phyloP scores from a whole-genome alignment of 176 grass and related monocot species.

The Triticum urartu region DNA sequence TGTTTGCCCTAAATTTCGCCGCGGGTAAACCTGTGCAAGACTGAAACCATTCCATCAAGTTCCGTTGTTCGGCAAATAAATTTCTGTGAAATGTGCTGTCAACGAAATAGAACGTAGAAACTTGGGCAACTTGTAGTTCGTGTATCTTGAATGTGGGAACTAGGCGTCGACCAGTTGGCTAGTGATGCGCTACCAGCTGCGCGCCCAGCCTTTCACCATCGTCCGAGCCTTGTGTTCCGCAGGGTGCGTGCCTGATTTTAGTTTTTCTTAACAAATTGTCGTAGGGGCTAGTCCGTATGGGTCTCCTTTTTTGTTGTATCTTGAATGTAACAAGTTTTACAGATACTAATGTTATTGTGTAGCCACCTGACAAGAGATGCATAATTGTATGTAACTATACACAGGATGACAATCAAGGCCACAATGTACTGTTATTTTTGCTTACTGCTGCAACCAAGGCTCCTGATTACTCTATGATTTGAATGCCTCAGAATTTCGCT shows the following conservation, averaged over 20 bases:
- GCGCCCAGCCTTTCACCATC: background rate
- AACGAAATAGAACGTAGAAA: background rate
- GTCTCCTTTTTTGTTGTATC: background rate
- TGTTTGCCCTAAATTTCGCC: conserved; percentile 73
- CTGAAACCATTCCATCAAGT: background rate
- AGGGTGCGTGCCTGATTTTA: background rate
- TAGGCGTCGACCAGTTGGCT: too few species aligned
- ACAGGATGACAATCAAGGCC: background rate
- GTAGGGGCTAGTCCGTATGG: background rate
- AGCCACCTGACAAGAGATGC: background rate
- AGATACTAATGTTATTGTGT: background rate
- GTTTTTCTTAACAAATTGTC: background rate
- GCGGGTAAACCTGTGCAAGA: conserved; percentile 19
- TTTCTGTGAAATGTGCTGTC: background rate
- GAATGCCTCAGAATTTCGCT: background rate
- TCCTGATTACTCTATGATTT: background rate
- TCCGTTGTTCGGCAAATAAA: background rate
- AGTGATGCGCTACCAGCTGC: too few species aligned
- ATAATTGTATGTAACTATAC: background rate
- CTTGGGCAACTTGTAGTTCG: background rate
- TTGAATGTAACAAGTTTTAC: conserved; percentile 5
- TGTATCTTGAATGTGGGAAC: conserved; percentile 2
- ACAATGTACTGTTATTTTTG: background rate
- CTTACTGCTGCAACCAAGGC: background rate
- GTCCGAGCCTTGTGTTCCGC: background rate